A percentile compares a stretch with the other conserved stretches of the same genome.
Evolutionary conservation across 306 rosid species (phyloP).

Genomic region (Castanopsis chinensis): DNA sequence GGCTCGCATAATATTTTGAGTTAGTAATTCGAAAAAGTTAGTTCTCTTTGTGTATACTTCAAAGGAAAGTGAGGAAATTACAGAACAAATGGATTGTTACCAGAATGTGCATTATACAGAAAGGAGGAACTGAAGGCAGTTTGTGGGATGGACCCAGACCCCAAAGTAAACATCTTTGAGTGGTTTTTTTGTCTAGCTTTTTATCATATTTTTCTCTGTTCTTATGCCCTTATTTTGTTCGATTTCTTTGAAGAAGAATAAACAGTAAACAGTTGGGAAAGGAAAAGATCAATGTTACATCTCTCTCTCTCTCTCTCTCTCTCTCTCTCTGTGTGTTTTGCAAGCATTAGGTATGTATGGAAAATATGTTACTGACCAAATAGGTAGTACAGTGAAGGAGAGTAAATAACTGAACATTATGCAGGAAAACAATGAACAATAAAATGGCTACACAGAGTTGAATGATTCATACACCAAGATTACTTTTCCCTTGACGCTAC

Average conservation of each 20-base stretch:
- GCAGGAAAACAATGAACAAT: too few relatives aligned
- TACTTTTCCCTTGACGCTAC: background rate
- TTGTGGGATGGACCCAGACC: conserved; percentile 11
- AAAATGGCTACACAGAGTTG: too few relatives aligned
- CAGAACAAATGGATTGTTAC: conserved; percentile 33
- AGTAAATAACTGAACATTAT: too few relatives aligned
- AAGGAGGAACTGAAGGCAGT: conserved; percentile 14
- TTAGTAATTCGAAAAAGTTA: conserved; percentile 31
- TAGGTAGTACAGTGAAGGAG: too few relatives aligned
- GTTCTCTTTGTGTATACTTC: conserved; percentile 54
- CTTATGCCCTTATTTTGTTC: background rate
- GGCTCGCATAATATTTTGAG: conserved; percentile 42
- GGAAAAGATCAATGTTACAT: background rate
- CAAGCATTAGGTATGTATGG: too few relatives aligned
- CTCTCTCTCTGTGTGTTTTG: background rate
- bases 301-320: background rate
- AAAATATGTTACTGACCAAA: too few relatives aligned
- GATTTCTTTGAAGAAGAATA: conserved; percentile 4
- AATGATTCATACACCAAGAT: too few relatives aligned
- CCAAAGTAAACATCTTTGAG: conserved; percentile 24
- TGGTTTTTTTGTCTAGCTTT: conserved; percentile 4
- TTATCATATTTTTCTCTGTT: background rate
- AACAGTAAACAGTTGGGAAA: background rate
- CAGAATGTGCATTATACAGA: conserved; percentile 32
- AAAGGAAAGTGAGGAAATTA: conserved; percentile 38